A percentile compares a stretch with the other conserved stretches of the same genome.
These are phyloP conservation scores for Phytophthora gonapodyides DNA, from an alignment of 352 stramenopile species.

Conservation along the genomic window DNA sequence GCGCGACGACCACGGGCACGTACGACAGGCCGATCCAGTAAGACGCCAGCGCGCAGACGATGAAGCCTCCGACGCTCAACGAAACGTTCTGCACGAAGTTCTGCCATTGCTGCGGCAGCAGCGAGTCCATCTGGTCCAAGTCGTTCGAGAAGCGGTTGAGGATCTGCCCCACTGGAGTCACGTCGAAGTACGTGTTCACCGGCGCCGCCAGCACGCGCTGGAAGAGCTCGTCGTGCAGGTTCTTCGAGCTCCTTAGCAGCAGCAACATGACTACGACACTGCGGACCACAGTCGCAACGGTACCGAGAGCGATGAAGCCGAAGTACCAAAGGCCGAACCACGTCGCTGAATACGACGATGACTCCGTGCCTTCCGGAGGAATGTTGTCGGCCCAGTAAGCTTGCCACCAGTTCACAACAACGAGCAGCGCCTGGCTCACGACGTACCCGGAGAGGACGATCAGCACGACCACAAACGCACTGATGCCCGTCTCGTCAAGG, in stretches of 20 bases:
- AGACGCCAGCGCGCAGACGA: slow-evolving; percentile 23
- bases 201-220: slow-evolving; percentile 45
- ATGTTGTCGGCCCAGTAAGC: slow-evolving; percentile 39
- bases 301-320: slow-evolving; percentile 30
- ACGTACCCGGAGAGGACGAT: slow-evolving; percentile 14
- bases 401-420: slow-evolving; percentile 35
- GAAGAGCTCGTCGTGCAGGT: slow-evolving; percentile 41
- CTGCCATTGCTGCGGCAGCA: slow-evolving; percentile 41
- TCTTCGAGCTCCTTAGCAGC: slow-evolving; percentile 25
- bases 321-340: slow-evolving; percentile 41
- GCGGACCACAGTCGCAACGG: slow-evolving; percentile 12
- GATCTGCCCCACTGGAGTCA: slow-evolving; percentile 49
- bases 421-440: slow-evolving; percentile 25
- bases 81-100: slow-evolving; percentile 35
- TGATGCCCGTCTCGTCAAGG: slow-evolving; percentile 29
- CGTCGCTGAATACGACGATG: slow-evolving; percentile 12
- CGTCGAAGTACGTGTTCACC: slow-evolving; percentile 52
- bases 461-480: slow-evolving; percentile 19
- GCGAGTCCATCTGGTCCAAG: slow-evolving; percentile 46
- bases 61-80: slow-evolving; percentile 17
- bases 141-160: slow-evolving; percentile 59
- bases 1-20: slow-evolving; percentile 15
- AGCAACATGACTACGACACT: slow-evolving; percentile 31
- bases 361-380: slow-evolving; percentile 18
- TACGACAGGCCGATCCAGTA: slow-evolving; percentile 30